Evolutionary conservation across 345 rosid genomes (phyloP).

Genomic region (Lepidium sativum): DNA sequence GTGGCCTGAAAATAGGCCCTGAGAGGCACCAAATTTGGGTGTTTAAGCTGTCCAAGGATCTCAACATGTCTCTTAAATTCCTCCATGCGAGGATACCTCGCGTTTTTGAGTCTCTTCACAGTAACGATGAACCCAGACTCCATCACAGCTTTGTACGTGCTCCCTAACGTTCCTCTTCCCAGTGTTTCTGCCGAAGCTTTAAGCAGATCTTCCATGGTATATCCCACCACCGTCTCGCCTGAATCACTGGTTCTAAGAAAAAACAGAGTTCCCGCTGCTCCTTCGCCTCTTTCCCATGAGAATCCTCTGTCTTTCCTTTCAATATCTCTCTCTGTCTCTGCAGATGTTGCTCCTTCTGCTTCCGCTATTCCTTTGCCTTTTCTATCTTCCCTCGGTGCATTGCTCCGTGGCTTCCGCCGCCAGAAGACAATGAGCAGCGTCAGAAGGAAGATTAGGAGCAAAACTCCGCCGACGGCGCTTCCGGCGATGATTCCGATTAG

Average conservation of each 20-base stretch:
- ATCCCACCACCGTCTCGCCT: slow-evolving; percentile 48
- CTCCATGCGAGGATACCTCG: slow-evolving; percentile 63
- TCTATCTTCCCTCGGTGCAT: slow-evolving; percentile 22
- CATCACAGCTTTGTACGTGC: slow-evolving; percentile 93
- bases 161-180: slow-evolving; percentile 84
- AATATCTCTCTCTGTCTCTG: slow-evolving; percentile 29
- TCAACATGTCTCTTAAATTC: slow-evolving; percentile 77
- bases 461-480: slow-evolving; percentile 42
- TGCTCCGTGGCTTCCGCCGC: slow-evolving; percentile 17
- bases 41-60: slow-evolving; percentile 62
- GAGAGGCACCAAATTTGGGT: slow-evolving; percentile 80
- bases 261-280: slow-evolving; percentile 69
- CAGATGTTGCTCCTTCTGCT: slow-evolving; percentile 14
- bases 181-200: slow-evolving; percentile 92
- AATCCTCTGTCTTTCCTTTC: slow-evolving; percentile 43
- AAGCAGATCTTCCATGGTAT: slow-evolving; percentile 70
- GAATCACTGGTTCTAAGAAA: slow-evolving; percentile 49
- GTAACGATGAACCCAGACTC: slow-evolving; percentile 95
- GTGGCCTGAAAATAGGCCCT: slow-evolving; percentile 91
- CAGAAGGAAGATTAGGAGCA: slow-evolving; percentile 19
- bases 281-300: slow-evolving; percentile 73
- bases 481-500: slow-evolving; percentile 44
- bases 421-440: slow-evolving; percentile 19
- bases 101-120: slow-evolving; percentile 80
- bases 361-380: slow-evolving; percentile 22